Evolutionary conservation across 2,329 filamentous ascomycete genomes (phyloP).

Genomic region (Dactylellina leptospora): DNA sequence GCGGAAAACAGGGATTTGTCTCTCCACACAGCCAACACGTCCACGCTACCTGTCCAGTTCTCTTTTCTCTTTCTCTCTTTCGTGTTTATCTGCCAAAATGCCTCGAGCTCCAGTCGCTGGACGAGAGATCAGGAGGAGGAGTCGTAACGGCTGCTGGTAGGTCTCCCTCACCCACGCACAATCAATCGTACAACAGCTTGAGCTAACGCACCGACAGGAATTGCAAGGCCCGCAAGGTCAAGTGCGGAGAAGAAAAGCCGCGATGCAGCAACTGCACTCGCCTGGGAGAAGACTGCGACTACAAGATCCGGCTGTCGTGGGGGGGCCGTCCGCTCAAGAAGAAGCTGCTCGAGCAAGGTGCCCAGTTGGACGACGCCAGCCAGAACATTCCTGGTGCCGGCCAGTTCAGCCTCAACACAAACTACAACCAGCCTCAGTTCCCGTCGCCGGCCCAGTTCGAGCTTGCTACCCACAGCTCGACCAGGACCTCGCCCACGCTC

Average conservation of each 20-base stretch:
- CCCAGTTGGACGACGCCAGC: slow-evolving; percentile 57
- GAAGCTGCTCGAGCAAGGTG: slow-evolving; percentile 57
- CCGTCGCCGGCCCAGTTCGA: slow-evolving; percentile 57
- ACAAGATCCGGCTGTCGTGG: slow-evolving; percentile 58
- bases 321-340: slow-evolving; percentile 57
- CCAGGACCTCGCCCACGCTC: slow-evolving; percentile 46
- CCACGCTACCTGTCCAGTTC: background rate
- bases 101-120: slow-evolving; percentile 57
- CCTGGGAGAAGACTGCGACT: slow-evolving; percentile 58
- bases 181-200: background rate
- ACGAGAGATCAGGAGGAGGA: slow-evolving; percentile 57
- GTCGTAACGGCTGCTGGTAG: slow-evolving; percentile 58
- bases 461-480: slow-evolving; percentile 53
- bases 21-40: background rate
- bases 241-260: slow-evolving; percentile 58
- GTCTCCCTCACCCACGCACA: too few species aligned
- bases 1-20: slow-evolving; percentile 44
- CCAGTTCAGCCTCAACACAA: slow-evolving; percentile 57
- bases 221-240: slow-evolving; percentile 58
- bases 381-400: slow-evolving; percentile 58
- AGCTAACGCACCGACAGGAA: slow-evolving; percentile 53
- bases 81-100: slow-evolving; percentile 54
- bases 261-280: slow-evolving; percentile 58
- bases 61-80: slow-evolving; percentile 37
- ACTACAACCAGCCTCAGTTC: slow-evolving; percentile 55